Evolutionary conservation across 495 filamentous ascomycete genomes (phyloP).

Genomic region (Hypoxylon trugodes): DNA sequence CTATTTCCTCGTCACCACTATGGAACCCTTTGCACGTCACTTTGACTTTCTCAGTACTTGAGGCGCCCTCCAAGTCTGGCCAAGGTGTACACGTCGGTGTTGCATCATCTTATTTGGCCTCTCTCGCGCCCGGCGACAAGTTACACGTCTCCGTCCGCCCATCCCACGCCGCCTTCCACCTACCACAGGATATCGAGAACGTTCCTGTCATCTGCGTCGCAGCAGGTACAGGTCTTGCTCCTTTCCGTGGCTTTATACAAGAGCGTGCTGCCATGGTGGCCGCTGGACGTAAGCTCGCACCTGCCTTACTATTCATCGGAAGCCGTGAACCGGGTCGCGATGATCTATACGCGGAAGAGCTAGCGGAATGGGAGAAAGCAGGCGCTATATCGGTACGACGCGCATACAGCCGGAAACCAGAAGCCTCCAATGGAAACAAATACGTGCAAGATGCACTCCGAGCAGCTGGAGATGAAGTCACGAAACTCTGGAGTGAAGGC

Average conservation of each 20-base stretch:
- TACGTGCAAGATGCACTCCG: constrained; percentile 73
- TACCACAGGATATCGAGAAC: constrained; percentile 64
- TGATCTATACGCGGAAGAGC: constrained; percentile 67
- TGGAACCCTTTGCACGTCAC: constrained; percentile 64
- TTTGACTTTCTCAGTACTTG: constrained; percentile 73
- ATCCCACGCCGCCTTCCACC: constrained; percentile 69
- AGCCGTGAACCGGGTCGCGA: constrained; percentile 67
- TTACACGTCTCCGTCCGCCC: constrained; percentile 69
- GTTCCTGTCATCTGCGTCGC: constrained; percentile 74
- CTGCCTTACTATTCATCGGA: constrained; percentile 70
- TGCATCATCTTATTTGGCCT: constrained; percentile 68
- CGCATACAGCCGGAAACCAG: constrained; percentile 59
- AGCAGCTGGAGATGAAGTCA: constrained; percentile 59
- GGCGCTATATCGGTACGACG: constrained; percentile 67
- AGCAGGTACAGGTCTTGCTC: constrained; percentile 65
- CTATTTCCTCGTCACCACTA: constrained; percentile 78
- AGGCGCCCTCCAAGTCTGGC: constrained; percentile 62
- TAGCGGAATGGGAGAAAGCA: constrained; percentile 62
- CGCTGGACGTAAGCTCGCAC: constrained; percentile 61
- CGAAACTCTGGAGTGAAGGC: constrained; percentile 62
- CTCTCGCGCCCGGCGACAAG: constrained; percentile 65
- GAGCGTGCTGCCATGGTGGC: constrained; percentile 67
- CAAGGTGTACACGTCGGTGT: constrained; percentile 62
- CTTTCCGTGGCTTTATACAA: constrained; percentile 76
- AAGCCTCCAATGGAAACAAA: constrained; percentile 50